These are phyloP conservation scores for Ambispora gerdemannii DNA, from an alignment of 192 early-diverging fungal genomes.

Conservation along the genomic window DNA sequence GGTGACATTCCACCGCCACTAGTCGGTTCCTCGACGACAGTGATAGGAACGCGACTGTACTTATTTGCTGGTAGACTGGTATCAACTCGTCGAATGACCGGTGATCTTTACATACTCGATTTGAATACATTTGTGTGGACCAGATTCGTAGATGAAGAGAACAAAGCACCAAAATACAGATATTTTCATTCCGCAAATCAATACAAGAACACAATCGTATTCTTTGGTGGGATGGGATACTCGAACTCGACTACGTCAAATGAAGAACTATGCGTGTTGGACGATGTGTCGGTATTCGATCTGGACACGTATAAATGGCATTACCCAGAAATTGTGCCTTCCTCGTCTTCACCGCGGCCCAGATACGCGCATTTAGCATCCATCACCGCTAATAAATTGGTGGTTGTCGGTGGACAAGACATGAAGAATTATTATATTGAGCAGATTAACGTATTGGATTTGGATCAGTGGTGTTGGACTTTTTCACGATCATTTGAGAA, in stretches of 20 bases:
- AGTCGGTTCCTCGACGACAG: constrained; percentile 69
- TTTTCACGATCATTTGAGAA: constrained; percentile 64
- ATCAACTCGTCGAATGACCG: constrained; percentile 67
- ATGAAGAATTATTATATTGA: constrained; percentile 72
- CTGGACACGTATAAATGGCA: constrained; percentile 67
- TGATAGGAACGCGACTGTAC: constrained; percentile 59
- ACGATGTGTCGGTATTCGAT: constrained; percentile 68
- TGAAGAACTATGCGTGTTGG: constrained; percentile 63
- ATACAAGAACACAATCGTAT: constrained; percentile 62
- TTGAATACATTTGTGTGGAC: constrained; percentile 63
- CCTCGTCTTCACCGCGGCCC: constrained; percentile 56
- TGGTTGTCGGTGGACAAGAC: constrained; percentile 77
- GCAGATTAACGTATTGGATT: constrained; percentile 75
- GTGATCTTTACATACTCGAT: constrained; percentile 66
- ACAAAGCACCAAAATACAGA: constrained; percentile 49
- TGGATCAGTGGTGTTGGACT: constrained; percentile 66
- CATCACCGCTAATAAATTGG: constrained; percentile 58
- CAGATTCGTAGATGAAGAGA: constrained; percentile 38
- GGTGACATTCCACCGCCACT: constrained; percentile 76
- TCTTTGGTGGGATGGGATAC: constrained; percentile 83
- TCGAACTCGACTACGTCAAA: constrained; percentile 44
- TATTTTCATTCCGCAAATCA: constrained; percentile 79
- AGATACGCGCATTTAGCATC: constrained; percentile 78
- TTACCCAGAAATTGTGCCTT: constrained; percentile 43
- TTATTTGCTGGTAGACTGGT: constrained; percentile 74